These are phyloP conservation scores for Gigaspora rosea DNA, from an alignment of 192 early-diverging fungal species.

Conservation along the genomic window DNA sequence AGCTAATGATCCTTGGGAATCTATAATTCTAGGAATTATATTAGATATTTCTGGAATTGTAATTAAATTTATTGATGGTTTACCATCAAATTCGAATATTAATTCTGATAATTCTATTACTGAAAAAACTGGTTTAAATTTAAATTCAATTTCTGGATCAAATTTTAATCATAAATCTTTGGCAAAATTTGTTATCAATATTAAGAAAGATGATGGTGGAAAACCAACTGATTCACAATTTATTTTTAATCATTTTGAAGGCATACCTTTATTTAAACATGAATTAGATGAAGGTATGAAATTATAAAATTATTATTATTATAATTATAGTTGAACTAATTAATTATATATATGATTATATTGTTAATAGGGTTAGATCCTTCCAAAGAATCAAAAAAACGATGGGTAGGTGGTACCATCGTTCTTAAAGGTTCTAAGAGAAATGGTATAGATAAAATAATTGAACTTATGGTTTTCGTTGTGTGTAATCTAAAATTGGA, in stretches of 20 bases:
- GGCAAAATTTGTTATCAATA: background rate
- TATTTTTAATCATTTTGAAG: slow-evolving; percentile 12
- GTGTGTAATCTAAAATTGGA: slow-evolving; percentile 81
- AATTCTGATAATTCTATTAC: background rate
- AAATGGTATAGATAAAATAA: slow-evolving; percentile 65
- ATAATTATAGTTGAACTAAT: background rate
- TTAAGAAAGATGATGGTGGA: slow-evolving; percentile 10
- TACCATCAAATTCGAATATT: background rate
- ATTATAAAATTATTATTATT: background rate
- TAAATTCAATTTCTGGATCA: too few species aligned
- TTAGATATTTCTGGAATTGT: slow-evolving; percentile 1
- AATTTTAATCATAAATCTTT: background rate
- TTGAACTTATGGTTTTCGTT: slow-evolving; percentile 73
- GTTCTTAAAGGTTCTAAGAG: background rate
- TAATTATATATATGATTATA: background rate
- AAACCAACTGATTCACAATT: background rate
- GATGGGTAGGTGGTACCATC: slow-evolving; percentile 10
- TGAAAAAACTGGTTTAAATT: background rate
- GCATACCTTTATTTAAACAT: background rate
- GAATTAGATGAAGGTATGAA: slow-evolving; percentile 1
- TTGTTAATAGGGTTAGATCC: background rate
- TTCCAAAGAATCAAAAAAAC: background rate
- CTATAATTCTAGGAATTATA: slow-evolving; percentile 3
- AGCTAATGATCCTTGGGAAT: slow-evolving; percentile 2
- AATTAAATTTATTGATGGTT: background rate